A percentile compares a stretch with the other conserved stretches of the same genome.
Conservation (phyloP, 2,329 filamentous ascomycete species). For the Fusarium coffeatum region DNA sequence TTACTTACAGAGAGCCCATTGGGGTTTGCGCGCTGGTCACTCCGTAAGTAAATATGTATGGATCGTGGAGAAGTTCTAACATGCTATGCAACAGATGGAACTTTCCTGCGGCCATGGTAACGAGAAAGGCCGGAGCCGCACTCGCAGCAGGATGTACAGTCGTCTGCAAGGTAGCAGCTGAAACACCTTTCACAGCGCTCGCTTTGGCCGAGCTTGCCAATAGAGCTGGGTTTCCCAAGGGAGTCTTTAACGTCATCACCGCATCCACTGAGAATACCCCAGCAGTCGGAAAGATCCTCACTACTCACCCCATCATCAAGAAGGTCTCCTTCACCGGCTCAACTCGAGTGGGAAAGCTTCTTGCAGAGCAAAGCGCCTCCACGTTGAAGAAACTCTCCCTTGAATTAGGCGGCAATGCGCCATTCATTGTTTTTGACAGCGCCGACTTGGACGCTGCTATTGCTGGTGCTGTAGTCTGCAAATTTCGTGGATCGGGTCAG, state of each 20-base stretch:
- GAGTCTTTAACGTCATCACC: slow-evolving; percentile 69
- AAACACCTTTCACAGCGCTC: slow-evolving; percentile 79
- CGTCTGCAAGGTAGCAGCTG: slow-evolving; percentile 77
- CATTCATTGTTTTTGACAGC: slow-evolving; percentile 74
- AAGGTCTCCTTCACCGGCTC: slow-evolving; percentile 85
- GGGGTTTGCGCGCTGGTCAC: too few relatives aligned
- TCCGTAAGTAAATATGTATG: too few relatives aligned
- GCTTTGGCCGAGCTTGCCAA: slow-evolving; percentile 76
- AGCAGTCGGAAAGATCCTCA: slow-evolving; percentile 58
- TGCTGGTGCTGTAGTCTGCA: slow-evolving; percentile 47
- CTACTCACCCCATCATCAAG: slow-evolving; percentile 57
- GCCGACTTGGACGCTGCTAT: slow-evolving; percentile 58
- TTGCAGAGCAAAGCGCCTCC: slow-evolving; percentile 69
- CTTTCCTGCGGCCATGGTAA: slow-evolving; percentile 66
- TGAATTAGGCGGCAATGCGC: slow-evolving; percentile 78
- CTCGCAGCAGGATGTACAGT: slow-evolving; percentile 81
- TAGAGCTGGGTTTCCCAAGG: slow-evolving; percentile 79
- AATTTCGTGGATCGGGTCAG: slow-evolving; percentile 77
- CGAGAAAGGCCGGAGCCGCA: slow-evolving; percentile 61
- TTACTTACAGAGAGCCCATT: too few relatives aligned
- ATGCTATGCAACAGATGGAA: slow-evolving; percentile 58
- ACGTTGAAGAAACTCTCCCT: slow-evolving; percentile 75
- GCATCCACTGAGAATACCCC: slow-evolving; percentile 59
- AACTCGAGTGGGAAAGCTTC: slow-evolving; percentile 74
- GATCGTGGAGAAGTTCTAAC: too few relatives aligned